A percentile compares a stretch with the other conserved stretches of the same genome.
phyloP scores from a whole-genome alignment of 1,284 basidiomycete species.

The Microbotryum intermedium region DNA sequence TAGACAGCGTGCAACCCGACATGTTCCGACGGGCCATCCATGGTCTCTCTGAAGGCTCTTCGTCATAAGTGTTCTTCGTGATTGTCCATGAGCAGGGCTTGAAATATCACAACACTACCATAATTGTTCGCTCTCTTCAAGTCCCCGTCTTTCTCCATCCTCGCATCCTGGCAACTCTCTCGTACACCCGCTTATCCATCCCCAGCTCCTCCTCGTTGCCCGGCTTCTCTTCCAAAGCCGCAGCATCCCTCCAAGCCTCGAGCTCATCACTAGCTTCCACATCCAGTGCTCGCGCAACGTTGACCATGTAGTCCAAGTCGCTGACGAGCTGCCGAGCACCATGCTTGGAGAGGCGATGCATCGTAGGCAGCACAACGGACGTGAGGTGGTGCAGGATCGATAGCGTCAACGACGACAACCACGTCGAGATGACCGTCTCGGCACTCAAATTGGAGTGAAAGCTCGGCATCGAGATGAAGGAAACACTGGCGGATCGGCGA shows the following conservation, averaged over 20 bases:
- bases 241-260: slow-evolving; percentile 29
- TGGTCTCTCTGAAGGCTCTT: no score
- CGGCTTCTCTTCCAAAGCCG: slow-evolving; percentile 20
- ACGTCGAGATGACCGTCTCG: slow-evolving; percentile 73
- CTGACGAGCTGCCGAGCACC: slow-evolving; percentile 78
- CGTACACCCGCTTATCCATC: slow-evolving; percentile 10
- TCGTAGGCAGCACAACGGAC: slow-evolving; percentile 51
- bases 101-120: background rate
- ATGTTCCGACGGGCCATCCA: no score
- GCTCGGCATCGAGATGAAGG: slow-evolving; percentile 23
- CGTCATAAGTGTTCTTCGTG: no score
- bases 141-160: slow-evolving; percentile 3
- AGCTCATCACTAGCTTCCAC: slow-evolving; percentile 53
- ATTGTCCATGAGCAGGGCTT: no score
- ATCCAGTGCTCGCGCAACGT: slow-evolving; percentile 83
- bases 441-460: slow-evolving; percentile 45
- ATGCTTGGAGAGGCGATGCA: slow-evolving; percentile 50
- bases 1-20: no score
- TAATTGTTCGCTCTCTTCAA: background rate
- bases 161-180: slow-evolving; percentile 15
- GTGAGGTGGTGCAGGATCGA: slow-evolving; percentile 67
- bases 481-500: slow-evolving; percentile 33
- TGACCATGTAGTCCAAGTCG: slow-evolving; percentile 79
- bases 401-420: slow-evolving; percentile 80
- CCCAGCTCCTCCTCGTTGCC: background rate